Conservation (phyloP, 2,329 filamentous ascomycete genomes). For the Sclerotinia trifoliorum region DNA sequence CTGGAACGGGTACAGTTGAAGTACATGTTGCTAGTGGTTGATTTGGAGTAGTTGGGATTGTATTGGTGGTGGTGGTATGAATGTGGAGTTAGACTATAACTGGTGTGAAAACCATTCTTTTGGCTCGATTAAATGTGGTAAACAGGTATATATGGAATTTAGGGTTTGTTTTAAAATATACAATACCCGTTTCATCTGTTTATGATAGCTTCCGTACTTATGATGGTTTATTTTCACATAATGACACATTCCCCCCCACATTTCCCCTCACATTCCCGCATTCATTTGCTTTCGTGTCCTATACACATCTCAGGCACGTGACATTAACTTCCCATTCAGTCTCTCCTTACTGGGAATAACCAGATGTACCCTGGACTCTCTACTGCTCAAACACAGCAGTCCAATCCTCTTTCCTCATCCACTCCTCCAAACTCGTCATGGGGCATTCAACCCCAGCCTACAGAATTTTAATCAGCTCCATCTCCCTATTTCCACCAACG, state of each 20-base stretch:
- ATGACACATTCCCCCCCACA: rapidly evolving
- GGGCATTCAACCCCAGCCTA: slow-evolving; percentile 18
- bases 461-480: not conserved
- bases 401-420: slow-evolving; percentile 11
- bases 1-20: slow-evolving; percentile 18
- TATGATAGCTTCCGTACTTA: not conserved
- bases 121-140: not conserved
- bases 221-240: not conserved
- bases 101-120: not conserved
- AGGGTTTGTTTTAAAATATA: too few relatives aligned
- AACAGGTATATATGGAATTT: not conserved
- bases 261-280: not conserved
- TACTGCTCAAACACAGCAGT: slow-evolving; percentile 3
- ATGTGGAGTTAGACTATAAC: not conserved
- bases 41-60: not conserved
- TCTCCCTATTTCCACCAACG: not conserved
- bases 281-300: not conserved
- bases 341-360: not conserved
- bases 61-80: not conserved
- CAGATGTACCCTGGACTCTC: not conserved
- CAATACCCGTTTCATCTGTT: not conserved
- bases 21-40: slow-evolving; percentile 23
- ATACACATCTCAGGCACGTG: too few relatives aligned
- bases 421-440: slow-evolving; percentile 9
- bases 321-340: not conserved